Conservation (phyloP, 768 basidiomycete species). For the Antrodiella citrinella region DNA sequence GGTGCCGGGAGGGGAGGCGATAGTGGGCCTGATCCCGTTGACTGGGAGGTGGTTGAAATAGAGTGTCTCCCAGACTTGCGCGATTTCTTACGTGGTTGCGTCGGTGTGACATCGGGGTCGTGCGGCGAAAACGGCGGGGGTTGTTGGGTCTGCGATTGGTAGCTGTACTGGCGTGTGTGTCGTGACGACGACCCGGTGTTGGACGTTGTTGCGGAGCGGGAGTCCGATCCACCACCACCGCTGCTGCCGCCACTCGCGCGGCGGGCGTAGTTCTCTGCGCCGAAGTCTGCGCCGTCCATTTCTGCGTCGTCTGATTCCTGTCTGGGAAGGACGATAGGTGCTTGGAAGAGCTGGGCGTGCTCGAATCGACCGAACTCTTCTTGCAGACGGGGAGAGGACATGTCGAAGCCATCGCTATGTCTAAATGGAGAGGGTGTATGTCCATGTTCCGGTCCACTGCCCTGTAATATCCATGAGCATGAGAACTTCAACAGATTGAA, state of each 20-base stretch:
- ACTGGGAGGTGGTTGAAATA: conserved; percentile 21
- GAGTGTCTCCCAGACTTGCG: conserved; percentile 17
- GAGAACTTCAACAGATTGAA: not conserved
- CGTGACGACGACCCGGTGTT: too few relatives aligned
- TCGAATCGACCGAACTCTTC: conserved; percentile 26
- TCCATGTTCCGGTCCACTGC: conserved; percentile 12
- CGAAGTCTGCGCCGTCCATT: conserved; percentile 52
- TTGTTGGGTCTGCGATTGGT: too few relatives aligned
- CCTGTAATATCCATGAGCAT: conserved; percentile 10
- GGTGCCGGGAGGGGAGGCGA: conserved; percentile 33
- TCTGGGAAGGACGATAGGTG: conserved; percentile 22
- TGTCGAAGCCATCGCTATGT: conserved; percentile 15
- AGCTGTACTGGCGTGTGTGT: too few relatives aligned
- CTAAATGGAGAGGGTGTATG: conserved; percentile 10
- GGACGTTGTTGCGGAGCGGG: conserved; percentile 43
- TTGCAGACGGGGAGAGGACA: conserved; percentile 9
- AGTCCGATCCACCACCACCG: conserved; percentile 43
- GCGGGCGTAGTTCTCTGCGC: conserved; percentile 43
- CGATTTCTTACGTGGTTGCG: conserved; percentile 16
- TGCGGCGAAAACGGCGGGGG: conserved; percentile 8
- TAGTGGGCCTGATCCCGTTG: conserved; percentile 34
- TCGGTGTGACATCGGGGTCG: conserved; percentile 4
- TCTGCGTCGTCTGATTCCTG: conserved; percentile 32
- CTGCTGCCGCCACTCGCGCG: conserved; percentile 23
- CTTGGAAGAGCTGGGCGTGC: conserved; percentile 8